Evolutionary conservation across 176 grass and related monocot species (phyloP), one percentile per base, ranked within the genome.

Genomic region (Triticum timopheevii): DNA sequence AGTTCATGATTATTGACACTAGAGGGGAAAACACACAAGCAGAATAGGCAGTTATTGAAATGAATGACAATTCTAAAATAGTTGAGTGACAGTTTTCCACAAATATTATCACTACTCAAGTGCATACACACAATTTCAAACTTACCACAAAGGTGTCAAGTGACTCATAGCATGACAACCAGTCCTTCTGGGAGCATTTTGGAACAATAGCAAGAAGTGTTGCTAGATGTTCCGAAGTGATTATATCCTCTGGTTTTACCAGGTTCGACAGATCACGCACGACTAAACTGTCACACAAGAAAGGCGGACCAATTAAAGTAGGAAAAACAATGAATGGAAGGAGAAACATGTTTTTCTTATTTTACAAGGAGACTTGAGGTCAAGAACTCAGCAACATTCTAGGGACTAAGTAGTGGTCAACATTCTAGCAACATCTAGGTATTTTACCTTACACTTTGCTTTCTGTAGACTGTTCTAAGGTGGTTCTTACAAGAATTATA

Each of bases 141-240:
- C 82, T 82, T 91, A 99, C 97, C 92, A 99, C 97, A 91, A 93
- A 99, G 33, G 87, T 86, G 80, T 95, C 82, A 1, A 99, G 87
- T 33, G 87, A 90, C 81, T 99, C 97, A 71, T 99, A 99, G 87
- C 88, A 88, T 73, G 92, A 89, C 15, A 96, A 73, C 97, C 97
- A 99, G 56, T 96, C 92, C 39, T 94, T 91, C 78, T 99, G 93
- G 64, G 97, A 96, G 85, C 93, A 99, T 69, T 96, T 99, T 10
- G 97, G 85, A 84, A 99, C 87, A 63, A 99, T 45, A 42, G 92
- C 97, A 91, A 99, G 90, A 93, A 99, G 94, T 33, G 97, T 99
- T 24, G 92, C 92, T 68, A 99, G 87, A 86, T 99, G 93, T 68
- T 99, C 97, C 63, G 94, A 94, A 44, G 85, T 69, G 20, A 99